phyloP scores from a whole-genome alignment of 768 basidiomycete genomes.

The Naganishia vaughanmartiniae region DNA sequence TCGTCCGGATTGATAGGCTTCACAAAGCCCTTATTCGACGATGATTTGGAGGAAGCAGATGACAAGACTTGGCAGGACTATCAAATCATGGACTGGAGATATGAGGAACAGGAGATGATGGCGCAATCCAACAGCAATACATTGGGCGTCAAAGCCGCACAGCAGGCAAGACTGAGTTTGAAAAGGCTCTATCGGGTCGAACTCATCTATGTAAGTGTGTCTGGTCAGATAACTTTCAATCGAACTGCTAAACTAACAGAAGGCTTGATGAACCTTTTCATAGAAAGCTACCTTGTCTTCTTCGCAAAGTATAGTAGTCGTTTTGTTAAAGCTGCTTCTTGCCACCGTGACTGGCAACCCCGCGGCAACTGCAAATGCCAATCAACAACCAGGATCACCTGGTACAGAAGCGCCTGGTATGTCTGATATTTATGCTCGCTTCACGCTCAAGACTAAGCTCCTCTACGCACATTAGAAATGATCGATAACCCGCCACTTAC shows the following conservation, averaged over 20 bases:
- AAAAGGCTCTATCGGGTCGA: constrained; percentile 86
- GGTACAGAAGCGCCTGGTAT: constrained; percentile 43
- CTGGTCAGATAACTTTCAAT: neutral
- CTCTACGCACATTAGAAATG: neutral
- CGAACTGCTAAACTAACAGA: neutral
- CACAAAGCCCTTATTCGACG: constrained; percentile 28
- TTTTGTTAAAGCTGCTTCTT: constrained; percentile 83
- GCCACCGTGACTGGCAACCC: constrained; percentile 85
- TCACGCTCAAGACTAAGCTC: neutral
- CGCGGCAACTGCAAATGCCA: constrained; percentile 26
- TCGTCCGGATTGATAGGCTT: constrained; percentile 48
- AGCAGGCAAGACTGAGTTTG: constrained; percentile 56
- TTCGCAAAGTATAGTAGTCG: constrained; percentile 84
- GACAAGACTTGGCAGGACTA: constrained; percentile 31
- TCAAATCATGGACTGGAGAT: constrained; percentile 31
- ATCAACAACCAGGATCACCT: constrained; percentile 38
- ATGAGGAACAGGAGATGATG: constrained; percentile 51
- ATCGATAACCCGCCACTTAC: constrained; percentile 56
- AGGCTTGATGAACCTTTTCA: neutral
- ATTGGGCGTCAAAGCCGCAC: constrained; percentile 35
- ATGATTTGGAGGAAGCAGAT: constrained; percentile 35
- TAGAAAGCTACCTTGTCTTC: constrained; percentile 83
- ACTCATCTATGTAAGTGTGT: constrained; percentile 76
- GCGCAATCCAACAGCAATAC: constrained; percentile 12
- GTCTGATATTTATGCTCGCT: constrained; percentile 9